Evolutionary conservation across 345 rosid genomes (phyloP).

Genomic region (Citrus hindsii): DNA sequence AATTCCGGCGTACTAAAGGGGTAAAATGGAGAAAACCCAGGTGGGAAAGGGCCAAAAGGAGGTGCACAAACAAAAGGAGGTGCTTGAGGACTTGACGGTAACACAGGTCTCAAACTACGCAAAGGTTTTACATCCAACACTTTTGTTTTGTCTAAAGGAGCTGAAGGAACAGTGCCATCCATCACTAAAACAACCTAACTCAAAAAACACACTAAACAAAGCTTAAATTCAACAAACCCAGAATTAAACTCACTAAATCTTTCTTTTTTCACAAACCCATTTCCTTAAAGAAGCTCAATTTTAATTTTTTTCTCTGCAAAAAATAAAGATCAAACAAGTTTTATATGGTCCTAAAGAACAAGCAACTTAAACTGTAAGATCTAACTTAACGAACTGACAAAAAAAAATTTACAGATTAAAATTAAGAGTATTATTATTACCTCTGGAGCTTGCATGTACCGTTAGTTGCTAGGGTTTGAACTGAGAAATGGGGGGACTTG

Average conservation of each 20-base stretch:
- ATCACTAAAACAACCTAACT: conserved; percentile 20
- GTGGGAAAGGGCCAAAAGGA: conserved; percentile 55
- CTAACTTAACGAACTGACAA: not conserved
- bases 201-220: not conserved
- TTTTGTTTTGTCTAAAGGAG: conserved; percentile 46
- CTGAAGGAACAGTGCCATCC: conserved; percentile 39
- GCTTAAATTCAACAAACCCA: not conserved
- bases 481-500: not conserved
- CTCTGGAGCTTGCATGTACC: not conserved
- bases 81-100: conserved; percentile 40
- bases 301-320: not conserved
- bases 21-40: conserved; percentile 69
- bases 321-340: not conserved
- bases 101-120: conserved; percentile 62
- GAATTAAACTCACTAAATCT: not conserved
- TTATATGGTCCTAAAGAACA: not conserved
- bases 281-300: not conserved
- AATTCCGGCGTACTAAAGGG: conserved; percentile 39
- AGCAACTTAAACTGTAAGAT: not conserved
- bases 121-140: conserved; percentile 81
- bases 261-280: not conserved
- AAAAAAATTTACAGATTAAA: not conserved
- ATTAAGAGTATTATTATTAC: not conserved
- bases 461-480: not conserved
- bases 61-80: conserved; percentile 48